Percentiles rank a stretch among this genome's conserved stretches.
These are phyloP conservation scores for Dentipellis sp. DNA, from an alignment of 768 basidiomycete genomes.

Conservation along the genomic window DNA sequence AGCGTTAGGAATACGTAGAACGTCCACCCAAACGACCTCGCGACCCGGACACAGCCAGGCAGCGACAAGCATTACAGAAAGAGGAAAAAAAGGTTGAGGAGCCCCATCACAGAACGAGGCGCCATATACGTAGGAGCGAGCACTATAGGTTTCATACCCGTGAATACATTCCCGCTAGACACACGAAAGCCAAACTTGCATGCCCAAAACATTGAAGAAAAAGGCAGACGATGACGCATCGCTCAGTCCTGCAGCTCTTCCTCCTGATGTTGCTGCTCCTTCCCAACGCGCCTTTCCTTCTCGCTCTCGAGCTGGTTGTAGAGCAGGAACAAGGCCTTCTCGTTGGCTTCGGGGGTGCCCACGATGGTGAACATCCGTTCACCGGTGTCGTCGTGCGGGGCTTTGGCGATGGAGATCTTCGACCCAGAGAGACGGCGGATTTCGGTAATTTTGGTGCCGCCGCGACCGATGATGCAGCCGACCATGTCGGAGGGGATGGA, in stretches of 20 bases:
- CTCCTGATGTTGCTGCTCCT: constrained; percentile 57
- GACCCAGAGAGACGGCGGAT: constrained; percentile 96
- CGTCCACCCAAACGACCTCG: neutral
- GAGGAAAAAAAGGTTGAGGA: neutral
- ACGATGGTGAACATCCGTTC: constrained; percentile 99
- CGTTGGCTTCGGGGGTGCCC: constrained; percentile 92
- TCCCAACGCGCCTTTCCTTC: constrained; percentile 87
- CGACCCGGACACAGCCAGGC: neutral
- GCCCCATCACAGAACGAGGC: constrained; percentile 7
- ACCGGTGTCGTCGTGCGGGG: constrained; percentile 98
- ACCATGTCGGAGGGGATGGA: constrained; percentile 99
- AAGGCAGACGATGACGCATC: constrained; percentile 3
- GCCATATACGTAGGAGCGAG: constrained; percentile 14
- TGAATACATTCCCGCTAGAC: constrained; percentile 14
- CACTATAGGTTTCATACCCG: constrained; percentile 14
- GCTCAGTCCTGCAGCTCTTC: constrained; percentile 34
- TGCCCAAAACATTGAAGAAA: constrained; percentile 6
- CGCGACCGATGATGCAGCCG: constrained; percentile 91
- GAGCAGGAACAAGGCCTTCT: constrained; percentile 94
- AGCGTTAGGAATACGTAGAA: neutral
- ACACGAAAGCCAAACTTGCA: constrained; percentile 8
- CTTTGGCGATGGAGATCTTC: constrained; percentile 97
- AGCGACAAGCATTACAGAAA: neutral
- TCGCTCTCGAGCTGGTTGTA: constrained; percentile 97
- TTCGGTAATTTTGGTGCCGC: constrained; percentile 97